Percentiles rank a stretch among this genome's conserved stretches.
Conservation (phyloP, 106 monocot genomes). For the Gastrodia elata region DNA sequence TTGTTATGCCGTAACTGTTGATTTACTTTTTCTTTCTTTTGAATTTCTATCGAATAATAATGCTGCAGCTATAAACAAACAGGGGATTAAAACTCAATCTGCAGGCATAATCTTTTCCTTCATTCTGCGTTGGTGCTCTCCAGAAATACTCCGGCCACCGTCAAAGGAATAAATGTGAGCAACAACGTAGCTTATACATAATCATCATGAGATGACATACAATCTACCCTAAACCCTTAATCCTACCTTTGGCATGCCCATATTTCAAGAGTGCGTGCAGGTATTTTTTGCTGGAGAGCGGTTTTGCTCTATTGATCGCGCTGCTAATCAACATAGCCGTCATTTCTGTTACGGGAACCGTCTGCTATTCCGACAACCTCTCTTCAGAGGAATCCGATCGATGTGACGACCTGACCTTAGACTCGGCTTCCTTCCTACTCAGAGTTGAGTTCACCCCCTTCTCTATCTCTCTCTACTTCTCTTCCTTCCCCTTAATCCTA, state of each 20-base stretch:
- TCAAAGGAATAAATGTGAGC: slow-evolving; percentile 37
- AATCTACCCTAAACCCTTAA: no score
- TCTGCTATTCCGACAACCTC: slow-evolving; percentile 25
- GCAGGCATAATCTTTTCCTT: slow-evolving; percentile 53
- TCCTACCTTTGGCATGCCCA: no score
- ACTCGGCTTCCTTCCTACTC: slow-evolving; percentile 44
- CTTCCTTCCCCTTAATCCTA: background rate
- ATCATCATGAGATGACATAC: no score
- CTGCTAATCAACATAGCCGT: slow-evolving; percentile 56
- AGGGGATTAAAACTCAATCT: background rate
- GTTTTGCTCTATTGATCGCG: slow-evolving; percentile 39
- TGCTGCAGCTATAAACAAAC: background rate
- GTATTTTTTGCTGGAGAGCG: slow-evolving; percentile 51
- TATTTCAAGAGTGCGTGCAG: slow-evolving; percentile 46
- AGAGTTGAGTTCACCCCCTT: background rate
- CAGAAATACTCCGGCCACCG: slow-evolving; percentile 26
- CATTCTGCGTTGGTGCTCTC: slow-evolving; percentile 60
- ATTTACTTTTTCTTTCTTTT: no score
- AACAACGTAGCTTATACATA: background rate
- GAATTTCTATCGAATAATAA: background rate
- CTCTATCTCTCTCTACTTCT: background rate
- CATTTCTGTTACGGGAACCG: slow-evolving; percentile 35
- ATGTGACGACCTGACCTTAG: slow-evolving; percentile 32
- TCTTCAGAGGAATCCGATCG: slow-evolving; percentile 18
- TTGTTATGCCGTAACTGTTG: slow-evolving; percentile 62